A percentile compares a stretch with the other conserved stretches of the same genome.
Conservation (phyloP, 768 basidiomycete species). For the Trametes elegans region DNA sequence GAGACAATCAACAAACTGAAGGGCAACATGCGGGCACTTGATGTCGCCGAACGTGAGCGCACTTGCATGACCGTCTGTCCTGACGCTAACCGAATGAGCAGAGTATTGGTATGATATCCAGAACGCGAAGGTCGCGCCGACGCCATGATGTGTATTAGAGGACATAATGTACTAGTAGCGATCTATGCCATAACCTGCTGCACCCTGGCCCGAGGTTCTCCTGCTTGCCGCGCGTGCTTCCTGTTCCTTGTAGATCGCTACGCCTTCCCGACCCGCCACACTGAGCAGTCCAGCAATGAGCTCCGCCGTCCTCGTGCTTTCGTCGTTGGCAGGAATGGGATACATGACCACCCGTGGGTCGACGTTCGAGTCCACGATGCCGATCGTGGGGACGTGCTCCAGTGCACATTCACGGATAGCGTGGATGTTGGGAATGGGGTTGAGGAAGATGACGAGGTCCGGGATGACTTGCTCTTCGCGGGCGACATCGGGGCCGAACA, state of each 20-base stretch:
- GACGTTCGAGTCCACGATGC: constrained; percentile 90
- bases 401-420: constrained; percentile 91
- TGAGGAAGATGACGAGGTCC: constrained; percentile 89
- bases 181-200: constrained; percentile 5
- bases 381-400: constrained; percentile 90
- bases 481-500: constrained; percentile 62
- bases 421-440: constrained; percentile 79
- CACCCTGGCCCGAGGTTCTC: too few species aligned
- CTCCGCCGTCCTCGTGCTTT: constrained; percentile 87
- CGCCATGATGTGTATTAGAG: constrained; percentile 11
- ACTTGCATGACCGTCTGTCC: background rate
- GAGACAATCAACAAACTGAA: constrained; percentile 96
- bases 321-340: constrained; percentile 98
- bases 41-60: constrained; percentile 81
- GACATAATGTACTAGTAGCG: constrained; percentile 17
- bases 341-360: constrained; percentile 98
- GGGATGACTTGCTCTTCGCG: constrained; percentile 61
- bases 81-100: constrained; percentile 33
- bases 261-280: constrained; percentile 80
- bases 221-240: constrained; percentile 5
- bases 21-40: constrained; percentile 82
- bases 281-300: constrained; percentile 87
- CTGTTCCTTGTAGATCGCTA: constrained; percentile 39
- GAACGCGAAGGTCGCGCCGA: constrained; percentile 24
- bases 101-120: constrained; percentile 74